phyloP scores from a whole-genome alignment of 2,329 filamentous ascomycete species.

The Teratosphaeria epicoccoides region DNA sequence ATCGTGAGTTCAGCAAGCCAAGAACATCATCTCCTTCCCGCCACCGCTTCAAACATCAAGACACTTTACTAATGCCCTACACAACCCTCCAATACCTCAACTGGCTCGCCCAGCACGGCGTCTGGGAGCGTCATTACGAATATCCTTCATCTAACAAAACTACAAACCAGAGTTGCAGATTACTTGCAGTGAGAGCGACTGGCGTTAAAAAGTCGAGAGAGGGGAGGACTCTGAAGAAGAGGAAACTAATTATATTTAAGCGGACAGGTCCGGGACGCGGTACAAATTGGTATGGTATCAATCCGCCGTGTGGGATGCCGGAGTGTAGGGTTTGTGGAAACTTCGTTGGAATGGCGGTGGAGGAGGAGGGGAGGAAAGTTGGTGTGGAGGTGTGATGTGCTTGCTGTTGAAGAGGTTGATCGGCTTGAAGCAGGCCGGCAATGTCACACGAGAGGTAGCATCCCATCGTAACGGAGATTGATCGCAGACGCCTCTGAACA shows the following conservation, averaged over 20 bases:
- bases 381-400: not conserved
- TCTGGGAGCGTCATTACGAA: slow-evolving; percentile 1
- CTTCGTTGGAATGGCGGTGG: not conserved
- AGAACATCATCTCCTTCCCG: no score
- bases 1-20: no score
- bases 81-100: slow-evolving; percentile 5
- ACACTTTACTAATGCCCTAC: slow-evolving; percentile 2
- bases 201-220: not conserved
- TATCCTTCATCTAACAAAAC: no score
- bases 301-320: slow-evolving; percentile 2
- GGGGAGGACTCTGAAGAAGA: not conserved
- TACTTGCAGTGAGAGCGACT: not conserved
- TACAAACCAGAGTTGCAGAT: not conserved
- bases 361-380: not conserved
- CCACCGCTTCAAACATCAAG: no score
- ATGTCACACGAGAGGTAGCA: no score
- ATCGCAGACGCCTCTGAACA: not conserved
- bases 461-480: no score
- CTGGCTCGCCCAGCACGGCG: not conserved
- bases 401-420: not conserved
- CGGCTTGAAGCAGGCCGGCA: no score
- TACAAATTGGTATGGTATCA: slow-evolving; percentile 4
- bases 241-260: slow-evolving; percentile 5
- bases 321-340: slow-evolving; percentile 1
- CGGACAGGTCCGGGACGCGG: slow-evolving; percentile 1